phyloP scores from a whole-genome alignment of 2,329 filamentous ascomycete genomes.

The Hysterium pulicare region DNA sequence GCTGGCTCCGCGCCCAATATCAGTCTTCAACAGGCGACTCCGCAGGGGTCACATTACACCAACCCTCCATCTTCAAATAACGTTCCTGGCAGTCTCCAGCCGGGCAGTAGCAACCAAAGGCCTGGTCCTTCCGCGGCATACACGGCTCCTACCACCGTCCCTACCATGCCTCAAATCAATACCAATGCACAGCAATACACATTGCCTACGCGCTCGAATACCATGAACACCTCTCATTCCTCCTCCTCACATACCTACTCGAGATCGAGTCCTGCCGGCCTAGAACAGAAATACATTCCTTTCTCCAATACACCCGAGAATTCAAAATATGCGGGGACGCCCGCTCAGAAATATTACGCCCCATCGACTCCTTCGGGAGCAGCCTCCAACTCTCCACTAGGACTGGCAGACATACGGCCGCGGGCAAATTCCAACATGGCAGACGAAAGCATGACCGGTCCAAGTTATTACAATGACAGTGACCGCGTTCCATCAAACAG shows the following conservation, averaged over 20 bases:
- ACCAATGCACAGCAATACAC: constrained; percentile 59
- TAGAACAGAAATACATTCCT: constrained; percentile 61
- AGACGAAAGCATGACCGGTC: constrained; percentile 63
- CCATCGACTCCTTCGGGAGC: constrained; percentile 50
- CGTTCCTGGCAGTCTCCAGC: constrained; percentile 60
- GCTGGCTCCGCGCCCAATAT: constrained; percentile 51
- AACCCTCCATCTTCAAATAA: constrained; percentile 29
- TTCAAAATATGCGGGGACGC: constrained; percentile 42
- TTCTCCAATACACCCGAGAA: constrained; percentile 64
- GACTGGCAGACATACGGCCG: constrained; percentile 86
- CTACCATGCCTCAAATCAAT: constrained; percentile 51
- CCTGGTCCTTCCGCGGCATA: constrained; percentile 53
- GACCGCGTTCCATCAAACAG: constrained; percentile 69
- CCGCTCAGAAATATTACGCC: constrained; percentile 58
- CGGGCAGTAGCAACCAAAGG: constrained; percentile 48
- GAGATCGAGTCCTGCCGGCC: constrained; percentile 72
- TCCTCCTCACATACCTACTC: constrained; percentile 60
- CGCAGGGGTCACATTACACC: constrained; percentile 46
- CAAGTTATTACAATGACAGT: constrained; percentile 61
- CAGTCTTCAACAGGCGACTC: constrained; percentile 57
- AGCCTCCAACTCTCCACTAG: constrained; percentile 81
- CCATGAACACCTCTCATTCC: constrained; percentile 54
- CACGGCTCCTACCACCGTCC: constrained; percentile 56
- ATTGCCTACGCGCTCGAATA: constrained; percentile 64
- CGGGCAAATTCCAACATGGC: constrained; percentile 77